These are phyloP conservation scores for Claviceps sp. DNA, from an alignment of 2,329 filamentous ascomycete species.

Conservation along the genomic window DNA sequence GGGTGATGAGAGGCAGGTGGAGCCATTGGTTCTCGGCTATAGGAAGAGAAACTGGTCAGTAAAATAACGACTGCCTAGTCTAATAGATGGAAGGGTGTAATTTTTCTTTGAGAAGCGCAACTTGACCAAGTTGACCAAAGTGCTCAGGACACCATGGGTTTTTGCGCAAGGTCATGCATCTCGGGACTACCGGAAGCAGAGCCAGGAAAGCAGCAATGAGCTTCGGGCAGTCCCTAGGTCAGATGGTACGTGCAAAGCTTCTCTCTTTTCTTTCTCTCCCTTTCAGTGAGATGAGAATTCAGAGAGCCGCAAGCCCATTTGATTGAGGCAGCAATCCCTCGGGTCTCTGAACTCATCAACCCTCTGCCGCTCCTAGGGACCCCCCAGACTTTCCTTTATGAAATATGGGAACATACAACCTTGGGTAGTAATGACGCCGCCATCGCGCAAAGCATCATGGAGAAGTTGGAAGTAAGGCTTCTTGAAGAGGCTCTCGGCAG, in stretches of 20 bases:
- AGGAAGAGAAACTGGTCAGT: constrained; percentile 6
- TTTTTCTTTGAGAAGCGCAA: neutral
- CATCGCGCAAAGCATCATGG: constrained; percentile 76
- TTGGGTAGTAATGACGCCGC: constrained; percentile 99
- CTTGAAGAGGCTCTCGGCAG: constrained; percentile 92
- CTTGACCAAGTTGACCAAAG: neutral
- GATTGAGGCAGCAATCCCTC: neutral
- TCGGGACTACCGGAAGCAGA: constrained; percentile 25
- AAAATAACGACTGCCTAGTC: constrained; percentile 4
- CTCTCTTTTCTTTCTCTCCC: neutral
- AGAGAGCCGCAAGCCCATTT: neutral
- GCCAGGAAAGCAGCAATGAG: constrained; percentile 25
- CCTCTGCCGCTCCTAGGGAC: constrained; percentile 21
- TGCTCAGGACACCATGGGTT: neutral
- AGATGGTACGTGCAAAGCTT: constrained; percentile 1
- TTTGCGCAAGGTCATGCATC: constrained; percentile 7
- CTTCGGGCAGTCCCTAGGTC: constrained; percentile 22
- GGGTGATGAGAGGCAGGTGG: constrained; percentile 81
- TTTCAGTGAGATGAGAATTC: constrained; percentile 3
- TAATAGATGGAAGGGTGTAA: neutral
- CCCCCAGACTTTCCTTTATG: constrained; percentile 24
- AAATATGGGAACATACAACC: constrained; percentile 88
- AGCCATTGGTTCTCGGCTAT: constrained; percentile 99
- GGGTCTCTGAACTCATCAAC: constrained; percentile 1
- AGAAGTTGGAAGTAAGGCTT: constrained; percentile 98